phyloP scores from a whole-genome alignment of 148 eudicot genomes.

The Oxyria digyna region DNA sequence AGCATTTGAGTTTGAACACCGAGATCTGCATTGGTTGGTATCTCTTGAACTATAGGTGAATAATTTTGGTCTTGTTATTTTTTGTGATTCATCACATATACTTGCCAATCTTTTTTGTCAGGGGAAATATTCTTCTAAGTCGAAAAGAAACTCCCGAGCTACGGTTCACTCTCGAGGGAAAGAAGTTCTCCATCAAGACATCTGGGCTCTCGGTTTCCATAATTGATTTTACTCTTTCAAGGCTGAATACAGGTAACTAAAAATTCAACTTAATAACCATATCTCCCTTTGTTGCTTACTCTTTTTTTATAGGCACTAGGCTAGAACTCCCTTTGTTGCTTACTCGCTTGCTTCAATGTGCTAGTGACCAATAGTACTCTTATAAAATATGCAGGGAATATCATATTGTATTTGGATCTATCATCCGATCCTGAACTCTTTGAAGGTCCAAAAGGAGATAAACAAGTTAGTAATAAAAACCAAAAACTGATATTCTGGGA shows the following conservation, averaged over 20 bases:
- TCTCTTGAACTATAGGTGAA: constrained; percentile 4
- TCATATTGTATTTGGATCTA: constrained; percentile 71
- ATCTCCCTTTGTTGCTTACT: not conserved
- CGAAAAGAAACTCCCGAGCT: constrained; percentile 40
- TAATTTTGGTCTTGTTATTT: not conserved
- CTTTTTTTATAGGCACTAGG: too few species aligned
- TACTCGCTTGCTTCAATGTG: constrained; percentile 9
- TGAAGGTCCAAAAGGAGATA: constrained; percentile 84
- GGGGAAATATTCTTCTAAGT: constrained; percentile 90
- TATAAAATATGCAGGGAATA: constrained; percentile 45
- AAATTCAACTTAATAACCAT: not conserved
- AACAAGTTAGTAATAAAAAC: constrained; percentile 51
- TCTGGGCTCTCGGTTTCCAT: constrained; percentile 61
- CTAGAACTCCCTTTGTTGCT: not conserved
- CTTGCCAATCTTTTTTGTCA: constrained; percentile 15
- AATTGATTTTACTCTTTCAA: constrained; percentile 91
- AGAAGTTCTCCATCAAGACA: constrained; percentile 34
- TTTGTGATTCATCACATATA: not conserved
- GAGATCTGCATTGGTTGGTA: constrained; percentile 86
- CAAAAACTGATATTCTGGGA: not conserved
- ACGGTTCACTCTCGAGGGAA: constrained; percentile 63
- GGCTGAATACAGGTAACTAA: constrained; percentile 68
- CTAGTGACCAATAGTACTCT: not conserved
- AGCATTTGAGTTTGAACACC: constrained; percentile 91
- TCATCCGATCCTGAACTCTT: constrained; percentile 87